phyloP scores from a whole-genome alignment of 257 asterid species.

The Knoxia roxburghii region DNA sequence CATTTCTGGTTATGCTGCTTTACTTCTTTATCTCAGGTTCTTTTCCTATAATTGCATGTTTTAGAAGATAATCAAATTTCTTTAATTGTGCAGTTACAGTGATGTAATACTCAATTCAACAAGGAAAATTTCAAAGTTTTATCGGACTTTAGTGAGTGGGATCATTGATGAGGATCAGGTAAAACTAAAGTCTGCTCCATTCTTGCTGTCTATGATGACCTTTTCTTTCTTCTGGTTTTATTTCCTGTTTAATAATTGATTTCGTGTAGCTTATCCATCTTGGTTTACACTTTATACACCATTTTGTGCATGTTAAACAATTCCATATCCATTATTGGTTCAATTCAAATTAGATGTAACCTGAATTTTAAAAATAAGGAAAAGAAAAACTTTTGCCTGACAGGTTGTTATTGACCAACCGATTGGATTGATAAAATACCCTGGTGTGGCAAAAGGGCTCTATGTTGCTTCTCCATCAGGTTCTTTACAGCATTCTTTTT shows the following conservation, averaged over 20 bases:
- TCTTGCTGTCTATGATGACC: neutral
- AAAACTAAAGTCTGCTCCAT: conserved; percentile 13
- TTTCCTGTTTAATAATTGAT: neutral
- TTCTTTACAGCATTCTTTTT: conserved; percentile 18
- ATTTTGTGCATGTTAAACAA: neutral
- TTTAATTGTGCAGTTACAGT: conserved; percentile 31
- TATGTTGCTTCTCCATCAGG: conserved; percentile 94
- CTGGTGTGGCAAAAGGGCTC: conserved; percentile 93
- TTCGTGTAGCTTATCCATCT: neutral
- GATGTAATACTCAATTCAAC: conserved; percentile 31
- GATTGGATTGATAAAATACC: conserved; percentile 79
- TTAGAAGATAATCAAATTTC: neutral
- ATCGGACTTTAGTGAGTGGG: conserved; percentile 84
- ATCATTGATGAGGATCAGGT: conserved; percentile 65
- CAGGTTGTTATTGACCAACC: conserved; percentile 81
- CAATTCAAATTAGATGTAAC: neutral
- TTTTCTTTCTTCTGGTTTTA: neutral
- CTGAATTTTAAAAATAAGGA: neutral
- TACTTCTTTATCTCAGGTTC: neutral
- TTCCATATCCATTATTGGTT: neutral
- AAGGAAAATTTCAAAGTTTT: conserved; percentile 70
- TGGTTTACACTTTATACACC: neutral
- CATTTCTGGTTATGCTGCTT: neutral
- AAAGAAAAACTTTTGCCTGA: conserved; percentile 17
- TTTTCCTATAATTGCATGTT: neutral